Evolutionary conservation across 768 basidiomycete genomes (phyloP), one percentile per base, ranked within the genome.

Genomic region (Mycena filopes): DNA sequence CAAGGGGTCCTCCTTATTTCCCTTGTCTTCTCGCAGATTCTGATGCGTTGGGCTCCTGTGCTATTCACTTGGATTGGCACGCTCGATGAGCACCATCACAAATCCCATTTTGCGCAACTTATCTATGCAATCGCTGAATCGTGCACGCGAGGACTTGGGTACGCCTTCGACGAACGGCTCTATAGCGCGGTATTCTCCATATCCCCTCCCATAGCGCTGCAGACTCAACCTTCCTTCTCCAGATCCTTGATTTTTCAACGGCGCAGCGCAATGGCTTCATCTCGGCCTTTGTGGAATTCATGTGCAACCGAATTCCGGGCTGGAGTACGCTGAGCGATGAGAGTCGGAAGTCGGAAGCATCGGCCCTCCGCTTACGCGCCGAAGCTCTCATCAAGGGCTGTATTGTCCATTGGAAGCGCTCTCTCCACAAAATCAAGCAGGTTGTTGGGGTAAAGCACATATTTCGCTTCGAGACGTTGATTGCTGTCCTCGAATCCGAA

Each of bases 41-140:
- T 64, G 2, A 28, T 58, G 26, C 63, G 55, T 40, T 65, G 63
- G 57, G 50, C 46, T 8, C 33, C 46, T 2, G 33, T 65, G n/a
- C 50, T 65, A 2, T 65, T 40, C 50, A 58, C 63, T 2, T 65
- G 56, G 63, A 65, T 65, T 2, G 63, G 63, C 1, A 45, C n/a
- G 12, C 33, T 59, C 11, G 57, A 65, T 28, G 49, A 51, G 63
- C 16, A 4, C 16, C 63, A 65, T 33, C 56, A 65, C 43, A 50
- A 53, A 13, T 33, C 63, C 1, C 63, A 65, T 25, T 65, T 65
- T n/a, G 31, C 50, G 7, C 63, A 58, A 31, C 63, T 65, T 4
- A 41, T 65, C 1, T 46, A 50, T 15, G 55, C 28, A 23, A 49
- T 64, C 16, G 55, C 55, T 3, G 55, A 56, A 25, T 11, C 41